phyloP scores from a whole-genome alignment of 768 basidiomycete species.

The Mycena alexandri region DNA sequence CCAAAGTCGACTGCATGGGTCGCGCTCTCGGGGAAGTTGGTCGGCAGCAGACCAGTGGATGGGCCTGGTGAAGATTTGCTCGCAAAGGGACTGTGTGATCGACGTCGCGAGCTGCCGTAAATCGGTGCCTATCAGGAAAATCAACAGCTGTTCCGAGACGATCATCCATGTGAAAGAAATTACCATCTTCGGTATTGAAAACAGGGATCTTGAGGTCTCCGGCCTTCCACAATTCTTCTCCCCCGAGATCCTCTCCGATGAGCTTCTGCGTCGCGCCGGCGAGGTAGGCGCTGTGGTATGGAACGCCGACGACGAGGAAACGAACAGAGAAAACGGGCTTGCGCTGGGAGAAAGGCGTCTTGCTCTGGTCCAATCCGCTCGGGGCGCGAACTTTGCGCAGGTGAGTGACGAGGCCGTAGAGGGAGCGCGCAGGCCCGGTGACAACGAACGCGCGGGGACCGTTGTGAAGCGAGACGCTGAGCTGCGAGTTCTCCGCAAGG shows the following conservation, averaged over 20 bases:
- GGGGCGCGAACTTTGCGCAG: constrained; percentile 92
- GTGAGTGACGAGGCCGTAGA: constrained; percentile 95
- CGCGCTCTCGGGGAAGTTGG: constrained; percentile 88
- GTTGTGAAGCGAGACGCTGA: constrained; percentile 92
- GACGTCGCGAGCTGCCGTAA: constrained; percentile 77
- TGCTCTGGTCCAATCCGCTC: constrained; percentile 91
- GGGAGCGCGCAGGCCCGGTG: constrained; percentile 89
- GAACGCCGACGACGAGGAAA: constrained; percentile 95
- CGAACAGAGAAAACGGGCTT: constrained; percentile 93
- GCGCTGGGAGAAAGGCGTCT: constrained; percentile 93
- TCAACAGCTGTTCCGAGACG: constrained; percentile 35
- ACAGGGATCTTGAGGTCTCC: constrained; percentile 85
- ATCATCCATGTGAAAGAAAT: constrained; percentile 41
- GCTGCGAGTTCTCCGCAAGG: constrained; percentile 81
- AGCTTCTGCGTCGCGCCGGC: constrained; percentile 80
- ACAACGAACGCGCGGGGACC: constrained; percentile 92
- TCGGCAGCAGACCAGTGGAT: constrained; percentile 96
- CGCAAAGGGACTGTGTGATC: constrained; percentile 88
- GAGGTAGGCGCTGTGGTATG: constrained; percentile 95
- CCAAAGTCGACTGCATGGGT: constrained; percentile 98
- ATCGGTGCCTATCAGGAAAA: constrained; percentile 76
- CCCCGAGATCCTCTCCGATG: constrained; percentile 78
- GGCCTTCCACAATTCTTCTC: constrained; percentile 82
- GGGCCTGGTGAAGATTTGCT: constrained; percentile 91
- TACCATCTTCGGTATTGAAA: constrained; percentile 94